Conservation (phyloP, 2,329 filamentous ascomycete species). For the Verticillium tricorpus region DNA sequence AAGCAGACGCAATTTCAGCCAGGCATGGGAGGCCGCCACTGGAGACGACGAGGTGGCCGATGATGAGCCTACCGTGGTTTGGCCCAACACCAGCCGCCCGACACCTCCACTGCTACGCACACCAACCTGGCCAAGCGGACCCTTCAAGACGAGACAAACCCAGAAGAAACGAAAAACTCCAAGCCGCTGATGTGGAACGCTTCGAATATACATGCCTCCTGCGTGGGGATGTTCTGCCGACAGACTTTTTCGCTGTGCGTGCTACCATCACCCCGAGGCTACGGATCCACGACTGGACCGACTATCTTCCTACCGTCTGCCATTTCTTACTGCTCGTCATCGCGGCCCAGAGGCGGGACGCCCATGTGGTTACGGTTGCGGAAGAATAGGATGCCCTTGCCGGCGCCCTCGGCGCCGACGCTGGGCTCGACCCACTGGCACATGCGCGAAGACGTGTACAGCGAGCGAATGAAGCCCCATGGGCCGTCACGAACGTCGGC, state of each 20-base stretch:
- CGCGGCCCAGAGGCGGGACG: neutral
- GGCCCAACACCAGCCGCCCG: too few species aligned
- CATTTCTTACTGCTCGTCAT: neutral
- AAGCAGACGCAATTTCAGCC: neutral
- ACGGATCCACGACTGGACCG: neutral
- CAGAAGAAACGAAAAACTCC: neutral
- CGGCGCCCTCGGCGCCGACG: slow-evolving; percentile 72
- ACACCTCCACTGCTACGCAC: neutral
- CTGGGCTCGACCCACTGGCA: slow-evolving; percentile 98
- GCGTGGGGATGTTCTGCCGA: neutral
- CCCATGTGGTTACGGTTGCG: slow-evolving; percentile 90
- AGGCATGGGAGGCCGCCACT: neutral
- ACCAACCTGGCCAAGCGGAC: neutral
- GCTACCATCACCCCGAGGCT: neutral
- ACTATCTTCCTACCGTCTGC: neutral
- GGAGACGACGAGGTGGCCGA: too few species aligned
- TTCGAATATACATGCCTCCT: neutral
- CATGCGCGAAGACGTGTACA: slow-evolving; percentile 77
- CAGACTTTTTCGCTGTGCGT: neutral
- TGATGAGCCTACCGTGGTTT: too few species aligned
- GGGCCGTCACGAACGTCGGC: slow-evolving; percentile 72
- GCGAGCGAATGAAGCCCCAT: slow-evolving; percentile 75
- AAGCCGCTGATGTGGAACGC: neutral
- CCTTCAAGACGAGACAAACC: neutral
- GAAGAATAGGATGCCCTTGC: slow-evolving; percentile 87